A percentile compares a stretch with the other conserved stretches of the same genome.
phyloP scores from a whole-genome alignment of 495 filamentous ascomycete genomes.

The Hyaloscypha finlandica region DNA sequence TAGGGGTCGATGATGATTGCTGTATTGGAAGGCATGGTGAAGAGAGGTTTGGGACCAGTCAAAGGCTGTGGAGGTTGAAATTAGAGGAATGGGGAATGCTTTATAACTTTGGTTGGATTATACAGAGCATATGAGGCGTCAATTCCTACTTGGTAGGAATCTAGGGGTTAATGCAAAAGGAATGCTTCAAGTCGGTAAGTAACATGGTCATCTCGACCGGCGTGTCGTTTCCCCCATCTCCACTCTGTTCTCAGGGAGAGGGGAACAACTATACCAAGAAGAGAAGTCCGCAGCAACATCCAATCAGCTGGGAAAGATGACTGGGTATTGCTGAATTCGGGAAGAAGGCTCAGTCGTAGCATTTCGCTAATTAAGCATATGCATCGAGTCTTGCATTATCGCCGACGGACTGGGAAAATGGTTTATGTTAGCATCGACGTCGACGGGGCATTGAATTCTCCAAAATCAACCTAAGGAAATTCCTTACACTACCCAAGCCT shows the following conservation, averaged over 20 bases:
- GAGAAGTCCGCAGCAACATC: background rate
- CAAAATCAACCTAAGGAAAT: background rate
- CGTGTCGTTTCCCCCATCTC: background rate
- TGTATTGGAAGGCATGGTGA: slow-evolving; percentile 16
- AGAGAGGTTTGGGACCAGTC: background rate
- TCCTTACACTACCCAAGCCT: no score
- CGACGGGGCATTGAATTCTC: background rate
- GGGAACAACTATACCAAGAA: background rate
- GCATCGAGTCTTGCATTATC: background rate
- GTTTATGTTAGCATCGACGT: background rate
- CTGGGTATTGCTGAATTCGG: background rate
- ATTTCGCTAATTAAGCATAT: background rate
- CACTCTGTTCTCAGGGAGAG: background rate
- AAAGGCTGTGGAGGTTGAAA: background rate
- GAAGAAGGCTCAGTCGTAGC: background rate
- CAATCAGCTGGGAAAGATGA: background rate
- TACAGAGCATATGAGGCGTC: background rate
- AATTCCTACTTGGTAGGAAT: background rate
- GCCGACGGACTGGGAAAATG: background rate
- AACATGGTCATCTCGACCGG: background rate
- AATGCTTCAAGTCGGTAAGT: background rate
- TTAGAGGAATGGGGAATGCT: background rate
- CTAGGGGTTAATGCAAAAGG: background rate
- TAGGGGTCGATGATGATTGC: slow-evolving; percentile 35
- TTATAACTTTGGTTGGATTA: background rate